These are phyloP conservation scores for Neonectria neomacrospora DNA, from an alignment of 2,329 filamentous ascomycete genomes.

Conservation along the genomic window DNA sequence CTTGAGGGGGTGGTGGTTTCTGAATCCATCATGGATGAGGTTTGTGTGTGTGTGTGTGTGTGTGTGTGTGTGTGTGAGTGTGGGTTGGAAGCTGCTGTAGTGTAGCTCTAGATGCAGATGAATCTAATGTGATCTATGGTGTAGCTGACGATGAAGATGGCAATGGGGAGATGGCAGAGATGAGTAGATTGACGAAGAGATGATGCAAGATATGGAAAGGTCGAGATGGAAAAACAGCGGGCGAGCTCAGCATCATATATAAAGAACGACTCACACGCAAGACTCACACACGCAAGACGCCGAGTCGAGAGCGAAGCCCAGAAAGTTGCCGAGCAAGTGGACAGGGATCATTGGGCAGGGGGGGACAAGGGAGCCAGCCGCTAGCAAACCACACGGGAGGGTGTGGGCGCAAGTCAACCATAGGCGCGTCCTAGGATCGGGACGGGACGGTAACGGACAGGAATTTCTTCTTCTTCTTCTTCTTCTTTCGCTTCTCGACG, in stretches of 20 bases:
- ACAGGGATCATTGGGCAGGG: background rate
- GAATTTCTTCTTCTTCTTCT: background rate
- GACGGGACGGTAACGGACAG: constrained; percentile 34
- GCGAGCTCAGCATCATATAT: constrained; percentile 35
- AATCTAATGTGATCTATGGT: background rate
- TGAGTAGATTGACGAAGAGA: constrained; percentile 19
- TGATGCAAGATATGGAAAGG: constrained; percentile 18
- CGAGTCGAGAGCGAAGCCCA: background rate
- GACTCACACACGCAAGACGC: background rate
- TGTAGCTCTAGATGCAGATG: constrained; percentile 2
- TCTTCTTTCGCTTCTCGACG: background rate
- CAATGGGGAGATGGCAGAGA: too few relatives aligned
- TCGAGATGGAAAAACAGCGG: constrained; percentile 17
- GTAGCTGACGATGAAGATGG: background rate
- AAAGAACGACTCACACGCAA: constrained; percentile 15
- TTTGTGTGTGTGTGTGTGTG: constrained; percentile 1
- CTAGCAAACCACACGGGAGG: constrained; percentile 2
- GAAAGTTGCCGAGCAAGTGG: constrained; percentile 8
- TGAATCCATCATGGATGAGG: constrained; percentile 34
- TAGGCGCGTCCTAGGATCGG: constrained; percentile 29
- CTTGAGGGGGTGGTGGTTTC: constrained; percentile 25
- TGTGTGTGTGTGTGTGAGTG: background rate
- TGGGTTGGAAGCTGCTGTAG: background rate
- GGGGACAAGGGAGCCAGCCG: too few relatives aligned
- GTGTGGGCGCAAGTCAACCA: constrained; percentile 20